Percentiles rank a stretch among this genome's conserved stretches.
These are phyloP conservation scores for Cadophora luteo-olivacea DNA, from an alignment of 2,329 filamentous ascomycete species.

Conservation along the genomic window DNA sequence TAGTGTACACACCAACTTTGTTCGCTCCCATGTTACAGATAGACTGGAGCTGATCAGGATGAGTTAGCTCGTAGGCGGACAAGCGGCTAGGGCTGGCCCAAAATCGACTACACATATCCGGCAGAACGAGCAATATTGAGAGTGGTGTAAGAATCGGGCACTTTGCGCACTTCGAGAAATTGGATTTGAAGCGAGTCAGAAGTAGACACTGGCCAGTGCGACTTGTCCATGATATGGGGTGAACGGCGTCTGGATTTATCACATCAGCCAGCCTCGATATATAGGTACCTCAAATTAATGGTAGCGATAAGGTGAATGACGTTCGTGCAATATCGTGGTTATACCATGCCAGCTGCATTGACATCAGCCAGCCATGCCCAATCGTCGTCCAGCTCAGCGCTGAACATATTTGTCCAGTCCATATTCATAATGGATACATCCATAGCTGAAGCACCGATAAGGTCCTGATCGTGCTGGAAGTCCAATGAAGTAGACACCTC, in stretches of 20 bases:
- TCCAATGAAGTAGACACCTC: neutral
- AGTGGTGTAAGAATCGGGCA: too few species aligned
- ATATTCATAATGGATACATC: constrained; percentile 29
- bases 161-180: too few species aligned
- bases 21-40: neutral
- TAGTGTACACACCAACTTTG: too few species aligned
- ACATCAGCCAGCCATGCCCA: constrained; percentile 32
- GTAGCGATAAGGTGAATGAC: neutral
- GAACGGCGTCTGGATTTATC: neutral
- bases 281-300: neutral
- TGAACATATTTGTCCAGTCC: constrained; percentile 26
- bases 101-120: neutral
- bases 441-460: neutral
- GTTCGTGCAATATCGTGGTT: neutral
- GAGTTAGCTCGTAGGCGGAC: neutral
- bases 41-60: neutral
- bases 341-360: constrained; percentile 6
- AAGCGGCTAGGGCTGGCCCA: neutral
- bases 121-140: neutral
- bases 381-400: constrained; percentile 22
- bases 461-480: neutral
- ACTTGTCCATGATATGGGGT: too few species aligned
- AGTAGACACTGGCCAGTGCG: too few species aligned
- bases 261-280: neutral
- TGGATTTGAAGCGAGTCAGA: too few species aligned